Evolutionary conservation across 768 basidiomycete species (phyloP).

Genomic region (Trametes cubensis): DNA sequence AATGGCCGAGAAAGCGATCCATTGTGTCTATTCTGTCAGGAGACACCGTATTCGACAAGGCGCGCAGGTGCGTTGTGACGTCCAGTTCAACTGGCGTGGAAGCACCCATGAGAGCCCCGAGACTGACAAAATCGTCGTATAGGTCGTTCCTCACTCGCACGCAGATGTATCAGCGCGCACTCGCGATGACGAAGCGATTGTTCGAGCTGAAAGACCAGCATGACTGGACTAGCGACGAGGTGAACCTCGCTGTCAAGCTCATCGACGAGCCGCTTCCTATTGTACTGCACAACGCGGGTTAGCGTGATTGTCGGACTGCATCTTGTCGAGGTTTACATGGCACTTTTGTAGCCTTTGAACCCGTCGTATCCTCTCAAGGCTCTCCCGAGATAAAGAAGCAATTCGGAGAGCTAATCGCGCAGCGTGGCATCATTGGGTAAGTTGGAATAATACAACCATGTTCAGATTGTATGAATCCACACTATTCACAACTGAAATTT

Average conservation of each 20-base stretch:
- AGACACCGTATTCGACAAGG: slow-evolving; percentile 65
- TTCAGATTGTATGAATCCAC: background rate
- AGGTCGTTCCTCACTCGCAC: slow-evolving; percentile 62
- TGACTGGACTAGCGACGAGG: slow-evolving; percentile 55
- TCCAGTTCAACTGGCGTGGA: background rate
- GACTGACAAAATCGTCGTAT: background rate
- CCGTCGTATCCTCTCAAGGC: slow-evolving; percentile 66
- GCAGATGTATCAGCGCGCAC: slow-evolving; percentile 57
- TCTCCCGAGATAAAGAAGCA: slow-evolving; percentile 54
- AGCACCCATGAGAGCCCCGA: background rate
- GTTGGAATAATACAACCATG: background rate
- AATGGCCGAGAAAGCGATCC: slow-evolving; percentile 52
- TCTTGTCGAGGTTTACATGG: slow-evolving; percentile 20
- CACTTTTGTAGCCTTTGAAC: slow-evolving; percentile 53
- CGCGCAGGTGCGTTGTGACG: slow-evolving; percentile 45
- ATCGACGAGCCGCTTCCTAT: slow-evolving; percentile 60
- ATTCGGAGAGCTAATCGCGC: slow-evolving; percentile 51
- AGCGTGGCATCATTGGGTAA: slow-evolving; percentile 61
- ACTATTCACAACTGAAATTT: too few species aligned
- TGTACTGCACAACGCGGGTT: slow-evolving; percentile 41
- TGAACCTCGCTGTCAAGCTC: slow-evolving; percentile 46
- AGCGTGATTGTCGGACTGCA: slow-evolving; percentile 1
- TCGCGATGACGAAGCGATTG: slow-evolving; percentile 57
- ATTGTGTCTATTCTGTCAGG: slow-evolving; percentile 50
- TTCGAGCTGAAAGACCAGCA: slow-evolving; percentile 60